Base-by-base conservation (phyloP, 495 filamentous ascomycete species). In the Hyphodiscus hymeniophilus region DNA sequence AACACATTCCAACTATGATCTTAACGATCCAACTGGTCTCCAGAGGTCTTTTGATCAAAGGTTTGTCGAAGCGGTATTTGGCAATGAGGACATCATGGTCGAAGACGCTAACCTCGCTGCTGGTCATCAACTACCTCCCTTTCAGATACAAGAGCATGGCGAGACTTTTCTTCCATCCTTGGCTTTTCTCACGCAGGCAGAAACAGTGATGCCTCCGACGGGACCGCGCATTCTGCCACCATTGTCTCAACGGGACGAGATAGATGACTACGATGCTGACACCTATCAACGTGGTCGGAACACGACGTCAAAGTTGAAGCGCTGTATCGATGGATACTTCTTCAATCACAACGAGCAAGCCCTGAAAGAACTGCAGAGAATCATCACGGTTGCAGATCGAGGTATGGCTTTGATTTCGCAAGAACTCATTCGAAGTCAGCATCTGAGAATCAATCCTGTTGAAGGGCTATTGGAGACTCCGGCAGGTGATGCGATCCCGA, bases 261-360 rank as follows among this genome's bases (percentile, higher is more conserved):
- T 22, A 2, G 32, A 4, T 13, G 20, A 52, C 16, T 61, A 52
- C 20, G 58, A 61, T 30, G 53, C 50, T 0, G 50, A 59, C 21
- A 47, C 47, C 7, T 57, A 35, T 30, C 56, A 57, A 22, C 20
- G 30, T 12, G 30, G 39, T 45, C 45, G 50, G 15, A 61, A 59
- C 21, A 48, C 59, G 2, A 57, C 56, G 2, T 59, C 59, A 8
- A 32, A 54, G 22, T 57, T 48, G 36, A 61, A 59, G 23, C 34
- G 47, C 5, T 52, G 38, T 21, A 52, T 61, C 13, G 59, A 61
- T 38, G 59, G 59, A 1, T 38, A 45, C 24, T 61, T 61, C 48
- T 42, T 49, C 31, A 56, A 59, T 31, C 52, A 61, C 23, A 56
- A 55, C 42, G 53, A 59, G 32, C 36, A 41, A 24, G 53, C 56